These are phyloP conservation scores for Globisporangium paddicum DNA, from an alignment of 352 stramenopile species.

Conservation along the genomic window DNA sequence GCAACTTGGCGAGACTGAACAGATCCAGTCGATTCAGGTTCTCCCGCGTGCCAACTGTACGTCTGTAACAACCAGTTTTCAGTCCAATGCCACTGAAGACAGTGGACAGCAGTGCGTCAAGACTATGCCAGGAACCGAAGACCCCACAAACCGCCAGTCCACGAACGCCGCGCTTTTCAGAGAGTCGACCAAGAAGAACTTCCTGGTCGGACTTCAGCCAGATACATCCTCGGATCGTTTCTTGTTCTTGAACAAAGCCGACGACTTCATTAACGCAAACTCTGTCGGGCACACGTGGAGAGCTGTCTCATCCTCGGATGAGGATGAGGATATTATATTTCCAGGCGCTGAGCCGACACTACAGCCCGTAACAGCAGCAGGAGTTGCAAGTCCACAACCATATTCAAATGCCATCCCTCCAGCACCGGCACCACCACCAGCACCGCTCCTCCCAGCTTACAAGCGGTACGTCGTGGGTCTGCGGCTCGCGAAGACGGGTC, in stretches of 20 bases:
- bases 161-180: slow-evolving; percentile 4
- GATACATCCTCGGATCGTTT: not conserved
- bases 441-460: not conserved
- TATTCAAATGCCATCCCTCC: not conserved
- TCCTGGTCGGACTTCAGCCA: not conserved
- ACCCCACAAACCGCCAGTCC: not conserved
- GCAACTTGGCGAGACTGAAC: not conserved
- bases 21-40: not conserved
- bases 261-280: slow-evolving; percentile 1
- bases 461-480: slow-evolving; percentile 10
- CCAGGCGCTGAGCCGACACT: not conserved
- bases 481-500: not conserved
- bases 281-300: slow-evolving; percentile 1
- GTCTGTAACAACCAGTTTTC: not conserved
- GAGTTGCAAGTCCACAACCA: not conserved
- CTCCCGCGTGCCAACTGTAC: not conserved
- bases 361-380: not conserved
- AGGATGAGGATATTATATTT: not conserved
- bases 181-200: not conserved
- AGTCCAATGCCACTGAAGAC: not conserved
- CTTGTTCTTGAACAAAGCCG: not conserved
- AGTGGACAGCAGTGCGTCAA: not conserved
- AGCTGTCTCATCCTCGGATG: not conserved
- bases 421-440: not conserved
- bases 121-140: not conserved